Evolutionary conservation across 2,329 filamentous ascomycete species (phyloP).

Genomic region (Aspergillus novoparasiticus): DNA sequence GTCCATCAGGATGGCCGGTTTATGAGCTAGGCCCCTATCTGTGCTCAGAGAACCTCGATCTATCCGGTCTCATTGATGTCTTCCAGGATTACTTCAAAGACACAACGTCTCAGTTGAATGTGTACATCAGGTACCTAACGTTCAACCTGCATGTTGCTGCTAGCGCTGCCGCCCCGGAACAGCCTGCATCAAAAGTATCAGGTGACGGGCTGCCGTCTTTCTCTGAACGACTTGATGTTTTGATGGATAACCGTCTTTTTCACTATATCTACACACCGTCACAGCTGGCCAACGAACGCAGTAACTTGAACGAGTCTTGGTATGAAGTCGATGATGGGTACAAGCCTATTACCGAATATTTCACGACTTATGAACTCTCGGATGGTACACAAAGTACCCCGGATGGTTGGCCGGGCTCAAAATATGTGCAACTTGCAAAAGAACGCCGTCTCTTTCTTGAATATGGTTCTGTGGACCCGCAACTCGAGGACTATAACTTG

Average conservation of each 20-base stretch:
- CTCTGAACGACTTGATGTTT: conserved; percentile 49
- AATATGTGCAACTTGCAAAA: conserved; percentile 57
- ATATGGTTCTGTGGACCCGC: conserved; percentile 60
- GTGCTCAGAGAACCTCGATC: conserved; percentile 57
- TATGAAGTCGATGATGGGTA: conserved; percentile 47
- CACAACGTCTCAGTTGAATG: conserved; percentile 58
- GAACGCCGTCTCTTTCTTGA: conserved; percentile 58
- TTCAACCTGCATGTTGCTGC: conserved; percentile 64
- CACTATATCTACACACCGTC: conserved; percentile 58
- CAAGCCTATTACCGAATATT: conserved; percentile 57
- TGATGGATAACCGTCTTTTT: conserved; percentile 52
- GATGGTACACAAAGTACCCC: conserved; percentile 50
- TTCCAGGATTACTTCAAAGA: conserved; percentile 56
- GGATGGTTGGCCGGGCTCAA: conserved; percentile 67
- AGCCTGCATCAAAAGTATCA: conserved; percentile 44
- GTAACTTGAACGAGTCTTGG: conserved; percentile 62
- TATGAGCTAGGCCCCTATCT: conserved; percentile 55
- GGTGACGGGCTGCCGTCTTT: conserved; percentile 48
- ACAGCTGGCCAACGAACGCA: conserved; percentile 53
- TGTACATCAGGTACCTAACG: conserved; percentile 55
- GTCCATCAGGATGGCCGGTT: conserved; percentile 34
- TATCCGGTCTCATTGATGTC: conserved; percentile 54
- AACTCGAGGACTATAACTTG: conserved; percentile 60
- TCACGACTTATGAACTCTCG: conserved; percentile 42
- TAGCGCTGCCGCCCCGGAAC: conserved; percentile 43